Base-by-base conservation (phyloP, 164 flowering plant species). In the Vitis riparia region DNA sequence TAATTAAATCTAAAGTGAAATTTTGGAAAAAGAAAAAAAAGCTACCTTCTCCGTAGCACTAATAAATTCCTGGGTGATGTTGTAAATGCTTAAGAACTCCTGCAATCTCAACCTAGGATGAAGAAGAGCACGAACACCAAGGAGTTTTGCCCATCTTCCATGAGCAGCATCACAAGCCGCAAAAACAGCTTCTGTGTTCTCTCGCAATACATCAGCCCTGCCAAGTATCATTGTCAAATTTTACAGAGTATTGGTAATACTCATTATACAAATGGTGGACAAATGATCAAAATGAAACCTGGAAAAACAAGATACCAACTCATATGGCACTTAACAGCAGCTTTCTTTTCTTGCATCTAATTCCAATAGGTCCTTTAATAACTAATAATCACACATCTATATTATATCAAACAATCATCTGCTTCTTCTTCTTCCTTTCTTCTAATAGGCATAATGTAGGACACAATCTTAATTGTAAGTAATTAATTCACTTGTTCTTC, bases 111-210 rank as follows among this genome's bases (percentile, higher is more conserved):
- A 77, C 75, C 77, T 93, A 10, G 97, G 97, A 78, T 96, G 99
- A 74, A 96, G 88, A 74, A 80, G 80, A 71, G 91, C 90, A 69
- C 99, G 98, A 27, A 93, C 98, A 59, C 95, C 94, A 73, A 96
- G 97, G 71, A 96, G 92, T 81, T 96, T 96, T 62, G 99, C 98
- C 99, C 99, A 96, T 82, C 99, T 91, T 55, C 95, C 97, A 86
- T 96, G 98, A 80, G 99, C 98, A 76, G 94, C 91, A 88, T 96
- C 99, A 80, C 98, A 96, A 68, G 97, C 97, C 17, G 99, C 97
- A 86, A 93, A 91, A n/a, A 96, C 88, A 78, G 98, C 98, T 84
- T 96, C 99, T 47, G 98, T 86, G 75, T 96, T 96, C 82, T 96
- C 99, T 69, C 99, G 82, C 72, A 96, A 77, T 47, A 93, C 92